Evolutionary conservation across 495 filamentous ascomycete genomes (phyloP), one percentile per base, ranked within the genome.

Genomic region (Aspergillus saccharolyticus): DNA sequence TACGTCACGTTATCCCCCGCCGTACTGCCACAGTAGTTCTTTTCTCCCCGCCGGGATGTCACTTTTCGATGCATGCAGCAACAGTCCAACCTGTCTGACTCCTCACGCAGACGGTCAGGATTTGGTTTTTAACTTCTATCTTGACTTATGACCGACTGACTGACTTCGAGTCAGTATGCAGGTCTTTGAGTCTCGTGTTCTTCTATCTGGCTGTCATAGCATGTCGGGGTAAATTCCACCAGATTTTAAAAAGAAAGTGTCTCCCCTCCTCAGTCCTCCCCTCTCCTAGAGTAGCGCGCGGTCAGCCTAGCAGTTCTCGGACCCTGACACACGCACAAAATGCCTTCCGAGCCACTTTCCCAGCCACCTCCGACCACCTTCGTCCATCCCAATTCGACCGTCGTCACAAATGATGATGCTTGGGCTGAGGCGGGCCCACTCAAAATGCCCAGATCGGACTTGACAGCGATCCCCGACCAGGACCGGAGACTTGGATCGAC

Each of bases 341-440:
- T 66, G 63, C 42, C 60, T 39, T 60, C 63, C 57, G 65, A 61
- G 21, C 47, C 68, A 15, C 63, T 70, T 55, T 71, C 82, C 44
- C 78, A 81, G 52, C 84, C 84, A 3, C 86, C 88, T 24, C 84
- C 84, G 61, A 76, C 81, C 9, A 89, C 91, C 53, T 88, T 89
- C 28, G 86, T 85, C 0, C 82, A 88, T 47, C 89, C 83, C 46
- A 90, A 87, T 58, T 91, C 88, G 0, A 80, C 77, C 10, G 7
- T 12, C 6, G 33, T 15, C 33, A 39, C 33, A 12, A 39, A 39
- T 39, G 33, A 39, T 12, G 33, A 39, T 39, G 33, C 10, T 39
- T 39, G 33, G 33, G 12, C 10, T 39, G 33, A 12, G 10, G 33
- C 33, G 33, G 33, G 33, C 10, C 33, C 33, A 39, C 33, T 12